phyloP scores from a whole-genome alignment of 2,329 filamentous ascomycete species.

The Calonectria ilicicola region DNA sequence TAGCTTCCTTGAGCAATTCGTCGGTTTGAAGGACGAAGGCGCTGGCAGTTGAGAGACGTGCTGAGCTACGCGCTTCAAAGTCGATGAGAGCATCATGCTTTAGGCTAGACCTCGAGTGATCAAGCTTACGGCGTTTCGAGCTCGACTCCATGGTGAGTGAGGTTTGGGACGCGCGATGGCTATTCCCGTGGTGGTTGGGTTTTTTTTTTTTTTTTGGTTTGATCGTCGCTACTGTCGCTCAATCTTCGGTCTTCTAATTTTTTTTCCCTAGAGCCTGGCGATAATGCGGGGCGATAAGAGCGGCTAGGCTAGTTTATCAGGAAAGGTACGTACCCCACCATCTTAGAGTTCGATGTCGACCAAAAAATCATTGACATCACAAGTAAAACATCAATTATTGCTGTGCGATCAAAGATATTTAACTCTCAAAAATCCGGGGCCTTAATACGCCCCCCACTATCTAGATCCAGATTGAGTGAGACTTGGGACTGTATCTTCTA shows the following conservation, averaged over 20 bases:
- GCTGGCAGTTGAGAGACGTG: slow-evolving; percentile 60
- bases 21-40: slow-evolving; percentile 71
- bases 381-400: neutral
- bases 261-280: slow-evolving; percentile 31
- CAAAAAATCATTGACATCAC: slow-evolving; percentile 4
- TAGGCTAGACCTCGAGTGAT: slow-evolving; percentile 51
- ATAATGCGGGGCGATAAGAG: slow-evolving; percentile 44
- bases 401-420: neutral
- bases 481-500: neutral
- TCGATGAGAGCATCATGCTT: slow-evolving; percentile 52
- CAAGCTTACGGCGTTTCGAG: slow-evolving; percentile 63
- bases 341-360: neutral
- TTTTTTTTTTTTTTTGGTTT: slow-evolving; percentile 28
- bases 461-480: neutral
- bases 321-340: slow-evolving; percentile 33
- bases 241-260: slow-evolving; percentile 31
- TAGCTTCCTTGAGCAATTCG: slow-evolving; percentile 67
- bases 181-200: slow-evolving; percentile 26
- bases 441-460: neutral
- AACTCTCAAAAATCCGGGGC: neutral
- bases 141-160: slow-evolving; percentile 56
- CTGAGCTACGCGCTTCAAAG: slow-evolving; percentile 54
- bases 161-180: slow-evolving; percentile 16
- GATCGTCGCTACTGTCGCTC: slow-evolving; percentile 26
- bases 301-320: slow-evolving; percentile 32